phyloP scores from a whole-genome alignment of 768 basidiomycete genomes.

The Rhodotorula toruloides region DNA sequence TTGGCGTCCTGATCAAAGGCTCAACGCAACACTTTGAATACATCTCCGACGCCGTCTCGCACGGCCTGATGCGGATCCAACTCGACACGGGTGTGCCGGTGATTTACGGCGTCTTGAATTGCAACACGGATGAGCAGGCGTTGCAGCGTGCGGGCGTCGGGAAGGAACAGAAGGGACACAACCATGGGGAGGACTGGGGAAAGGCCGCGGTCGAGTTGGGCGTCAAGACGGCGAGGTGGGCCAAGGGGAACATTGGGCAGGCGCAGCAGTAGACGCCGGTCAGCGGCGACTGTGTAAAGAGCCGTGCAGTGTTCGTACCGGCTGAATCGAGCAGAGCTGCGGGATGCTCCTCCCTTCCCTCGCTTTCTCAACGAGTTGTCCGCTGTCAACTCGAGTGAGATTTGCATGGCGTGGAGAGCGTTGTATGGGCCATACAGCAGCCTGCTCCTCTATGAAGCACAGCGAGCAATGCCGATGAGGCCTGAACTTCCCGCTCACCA shows the following conservation, averaged over 20 bases:
- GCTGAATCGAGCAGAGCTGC: no score
- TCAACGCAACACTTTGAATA: constrained; percentile 99
- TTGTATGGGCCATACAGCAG: no score
- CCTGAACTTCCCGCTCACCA: no score
- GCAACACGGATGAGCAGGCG: constrained; percentile 87
- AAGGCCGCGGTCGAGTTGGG: constrained; percentile 74
- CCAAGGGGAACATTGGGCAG: constrained; percentile 9
- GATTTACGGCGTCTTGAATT: constrained; percentile 93
- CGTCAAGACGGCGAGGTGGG: constrained; percentile 40
- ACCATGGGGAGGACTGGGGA: constrained; percentile 99
- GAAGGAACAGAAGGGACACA: constrained; percentile 69
- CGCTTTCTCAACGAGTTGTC: no score
- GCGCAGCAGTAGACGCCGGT: no score
- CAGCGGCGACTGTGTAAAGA: no score
- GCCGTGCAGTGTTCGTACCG: no score
- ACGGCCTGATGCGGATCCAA: constrained; percentile 90
- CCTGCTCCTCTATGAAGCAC: no score
- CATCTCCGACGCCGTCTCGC: constrained; percentile 87
- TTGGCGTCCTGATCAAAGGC: constrained; percentile 97
- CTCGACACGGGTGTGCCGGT: constrained; percentile 89
- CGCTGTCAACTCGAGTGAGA: no score
- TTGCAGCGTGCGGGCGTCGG: constrained; percentile 88
- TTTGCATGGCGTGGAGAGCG: no score
- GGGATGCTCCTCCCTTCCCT: no score
- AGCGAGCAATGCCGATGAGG: no score